Evolutionary conservation across 352 stramenopile species (phyloP).

Genomic region (Thalassiosira mediterranea): DNA sequence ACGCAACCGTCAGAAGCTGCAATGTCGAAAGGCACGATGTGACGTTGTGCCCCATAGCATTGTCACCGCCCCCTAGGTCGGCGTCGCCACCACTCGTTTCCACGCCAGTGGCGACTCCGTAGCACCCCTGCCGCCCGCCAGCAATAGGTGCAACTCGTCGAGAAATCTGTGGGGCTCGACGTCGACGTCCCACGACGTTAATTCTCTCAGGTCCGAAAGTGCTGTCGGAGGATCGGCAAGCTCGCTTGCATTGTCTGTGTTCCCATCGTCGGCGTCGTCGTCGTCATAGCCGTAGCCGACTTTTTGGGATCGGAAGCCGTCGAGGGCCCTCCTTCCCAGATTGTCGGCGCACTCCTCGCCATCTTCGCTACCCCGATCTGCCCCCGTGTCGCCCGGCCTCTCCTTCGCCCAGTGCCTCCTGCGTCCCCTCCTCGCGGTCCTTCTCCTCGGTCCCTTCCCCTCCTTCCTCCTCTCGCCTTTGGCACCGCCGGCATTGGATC

Average conservation of each 20-base stretch:
- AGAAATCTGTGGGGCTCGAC: conserved; percentile 65
- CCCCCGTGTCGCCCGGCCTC: background rate
- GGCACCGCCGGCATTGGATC: conserved; percentile 1
- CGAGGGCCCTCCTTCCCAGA: conserved; percentile 55
- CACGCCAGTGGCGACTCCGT: background rate
- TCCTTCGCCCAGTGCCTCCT: conserved; percentile 1
- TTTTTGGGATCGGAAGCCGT: conserved; percentile 44
- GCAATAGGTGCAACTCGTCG: conserved; percentile 57
- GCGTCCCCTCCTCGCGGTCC: conserved; percentile 24
- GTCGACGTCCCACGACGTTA: conserved; percentile 25
- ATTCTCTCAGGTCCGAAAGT: no score
- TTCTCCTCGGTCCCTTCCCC: conserved; percentile 13
- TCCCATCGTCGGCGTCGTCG: background rate
- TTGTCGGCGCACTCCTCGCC: background rate
- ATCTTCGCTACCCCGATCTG: conserved; percentile 1
- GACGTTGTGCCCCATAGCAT: no score
- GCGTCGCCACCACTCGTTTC: no score
- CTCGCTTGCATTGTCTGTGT: no score
- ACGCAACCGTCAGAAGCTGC: no score
- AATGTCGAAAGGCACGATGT: no score
- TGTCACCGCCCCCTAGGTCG: no score
- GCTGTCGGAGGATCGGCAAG: no score
- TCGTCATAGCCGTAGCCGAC: background rate
- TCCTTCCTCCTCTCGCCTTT: background rate
- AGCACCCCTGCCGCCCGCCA: conserved; percentile 2